These are phyloP conservation scores for Ceratobasidium sp. DNA, from an alignment of 1,284 basidiomycete genomes.

Conservation along the genomic window DNA sequence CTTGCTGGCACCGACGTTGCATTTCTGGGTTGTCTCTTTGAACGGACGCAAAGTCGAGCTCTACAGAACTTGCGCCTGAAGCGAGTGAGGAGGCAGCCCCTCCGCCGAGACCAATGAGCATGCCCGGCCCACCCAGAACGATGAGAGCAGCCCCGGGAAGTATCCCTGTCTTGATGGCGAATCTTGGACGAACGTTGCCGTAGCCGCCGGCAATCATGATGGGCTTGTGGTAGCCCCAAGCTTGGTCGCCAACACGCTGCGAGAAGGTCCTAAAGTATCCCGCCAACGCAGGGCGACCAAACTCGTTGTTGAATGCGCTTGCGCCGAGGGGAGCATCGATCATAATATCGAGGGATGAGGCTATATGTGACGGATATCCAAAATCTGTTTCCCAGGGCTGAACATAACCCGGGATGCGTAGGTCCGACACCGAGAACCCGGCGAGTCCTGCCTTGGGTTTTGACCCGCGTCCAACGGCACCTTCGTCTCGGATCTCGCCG, in stretches of 20 bases:
- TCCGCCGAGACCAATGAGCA: slow-evolving; percentile 97
- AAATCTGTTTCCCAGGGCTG: slow-evolving; percentile 96
- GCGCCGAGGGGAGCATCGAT: slow-evolving; percentile 95
- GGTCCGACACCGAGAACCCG: slow-evolving; percentile 96
- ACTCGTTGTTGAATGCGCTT: slow-evolving; percentile 98
- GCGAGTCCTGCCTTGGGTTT: slow-evolving; percentile 96
- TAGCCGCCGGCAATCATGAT: slow-evolving; percentile 99
- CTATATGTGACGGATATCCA: slow-evolving; percentile 92
- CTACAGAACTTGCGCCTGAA: slow-evolving; percentile 87
- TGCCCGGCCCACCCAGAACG: slow-evolving; percentile 96
- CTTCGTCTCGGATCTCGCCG: slow-evolving; percentile 98
- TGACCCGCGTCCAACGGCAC: slow-evolving; percentile 93
- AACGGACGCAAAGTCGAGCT: slow-evolving; percentile 97
- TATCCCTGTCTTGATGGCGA: slow-evolving; percentile 83
- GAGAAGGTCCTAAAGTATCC: slow-evolving; percentile 93
- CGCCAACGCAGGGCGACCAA: slow-evolving; percentile 88
- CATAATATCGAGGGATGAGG: slow-evolving; percentile 97
- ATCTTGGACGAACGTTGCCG: slow-evolving; percentile 89
- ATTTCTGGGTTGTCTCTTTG: slow-evolving; percentile 99
- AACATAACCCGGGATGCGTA: slow-evolving; percentile 87
- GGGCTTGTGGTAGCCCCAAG: slow-evolving; percentile 99
- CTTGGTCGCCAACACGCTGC: slow-evolving; percentile 74
- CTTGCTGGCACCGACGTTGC: slow-evolving; percentile 96
- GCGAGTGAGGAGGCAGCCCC: slow-evolving; percentile 96
- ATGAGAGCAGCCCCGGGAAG: slow-evolving; percentile 86